Evolutionary conservation across 371 early-diverging fungal genomes (phyloP).

Genomic region (Syncephalastrum monosporum): DNA sequence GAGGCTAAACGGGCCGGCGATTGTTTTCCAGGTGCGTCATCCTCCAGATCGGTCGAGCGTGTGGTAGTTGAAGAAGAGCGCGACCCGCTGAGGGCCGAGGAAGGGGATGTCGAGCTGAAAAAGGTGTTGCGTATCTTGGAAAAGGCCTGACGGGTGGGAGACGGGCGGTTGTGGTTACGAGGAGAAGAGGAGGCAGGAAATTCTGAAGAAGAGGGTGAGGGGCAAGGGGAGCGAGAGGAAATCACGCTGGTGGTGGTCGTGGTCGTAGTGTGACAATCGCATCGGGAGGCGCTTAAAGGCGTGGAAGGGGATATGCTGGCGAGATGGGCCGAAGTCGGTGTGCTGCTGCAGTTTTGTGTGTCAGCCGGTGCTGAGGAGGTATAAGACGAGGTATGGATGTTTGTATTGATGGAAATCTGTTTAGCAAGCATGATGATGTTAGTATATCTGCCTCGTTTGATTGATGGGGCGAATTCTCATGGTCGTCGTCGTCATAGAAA

Average conservation of each 20-base stretch:
- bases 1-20: not conserved
- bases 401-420: slow-evolving; percentile 30
- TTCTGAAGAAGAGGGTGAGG: slow-evolving; percentile 30
- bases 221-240: slow-evolving; percentile 15
- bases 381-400: slow-evolving; percentile 14
- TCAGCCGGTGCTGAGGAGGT: slow-evolving; percentile 2
- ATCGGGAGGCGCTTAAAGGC: slow-evolving; percentile 23
- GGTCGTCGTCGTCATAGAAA: not conserved
- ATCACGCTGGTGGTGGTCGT: slow-evolving; percentile 15
- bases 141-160: slow-evolving; percentile 32
- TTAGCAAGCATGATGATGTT: not conserved
- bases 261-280: slow-evolving; percentile 14
- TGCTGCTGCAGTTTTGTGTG: slow-evolving; percentile 14
- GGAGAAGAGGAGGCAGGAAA: slow-evolving; percentile 11
- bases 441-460: not conserved
- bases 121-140: slow-evolving; percentile 33
- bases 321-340: slow-evolving; percentile 23
- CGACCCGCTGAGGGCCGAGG: too few relatives aligned
- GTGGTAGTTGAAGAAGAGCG: slow-evolving; percentile 4
- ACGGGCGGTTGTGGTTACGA: slow-evolving; percentile 10
- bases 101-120: slow-evolving; percentile 1
- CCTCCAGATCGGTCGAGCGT: not conserved
- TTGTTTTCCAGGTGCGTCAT: not conserved
- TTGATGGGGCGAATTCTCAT: not conserved
- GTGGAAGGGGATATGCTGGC: slow-evolving; percentile 24